Percentiles rank a stretch among this genome's conserved stretches.
Conservation (phyloP, 2,329 filamentous ascomycete genomes). For the Hypoxylon sp. region DNA sequence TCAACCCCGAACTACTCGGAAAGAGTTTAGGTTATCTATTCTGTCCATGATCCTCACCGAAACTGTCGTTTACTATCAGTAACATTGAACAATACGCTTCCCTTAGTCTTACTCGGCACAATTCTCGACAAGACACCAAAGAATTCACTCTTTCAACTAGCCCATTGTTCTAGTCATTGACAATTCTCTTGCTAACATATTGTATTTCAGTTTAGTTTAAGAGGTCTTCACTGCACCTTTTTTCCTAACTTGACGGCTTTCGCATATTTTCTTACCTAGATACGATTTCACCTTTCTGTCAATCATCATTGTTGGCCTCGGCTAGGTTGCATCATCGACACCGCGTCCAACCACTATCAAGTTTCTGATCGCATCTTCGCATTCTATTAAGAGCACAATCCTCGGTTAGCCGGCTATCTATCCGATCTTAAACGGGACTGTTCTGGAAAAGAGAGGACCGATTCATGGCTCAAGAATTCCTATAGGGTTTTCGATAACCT, state of each 20-base stretch:
- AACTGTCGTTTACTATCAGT: background rate
- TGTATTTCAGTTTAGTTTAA: constrained; percentile 25
- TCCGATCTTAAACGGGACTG: constrained; percentile 10
- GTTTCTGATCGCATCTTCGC: background rate
- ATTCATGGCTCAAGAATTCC: constrained; percentile 58
- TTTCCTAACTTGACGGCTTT: constrained; percentile 31
- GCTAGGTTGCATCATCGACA: constrained; percentile 1
- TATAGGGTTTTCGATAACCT: constrained; percentile 55
- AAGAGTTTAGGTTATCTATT: background rate
- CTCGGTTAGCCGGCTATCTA: background rate
- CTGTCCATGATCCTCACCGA: background rate
- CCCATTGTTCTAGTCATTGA: constrained; percentile 29
- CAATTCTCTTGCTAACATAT: constrained; percentile 22
- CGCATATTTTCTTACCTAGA: constrained; percentile 28
- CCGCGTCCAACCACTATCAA: background rate
- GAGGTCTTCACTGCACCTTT: constrained; percentile 42
- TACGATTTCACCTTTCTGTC: constrained; percentile 10
- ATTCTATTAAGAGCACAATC: constrained; percentile 10
- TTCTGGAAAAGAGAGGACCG: constrained; percentile 31
- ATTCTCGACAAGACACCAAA: constrained; percentile 7
- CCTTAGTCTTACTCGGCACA: background rate
- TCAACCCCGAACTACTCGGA: background rate
- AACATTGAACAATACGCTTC: background rate
- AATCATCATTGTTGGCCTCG: constrained; percentile 11
- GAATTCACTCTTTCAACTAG: background rate